These are phyloP conservation scores for Diddensiella transvaalensis DNA, from an alignment of 805 yeast species.

Conservation along the genomic window DNA sequence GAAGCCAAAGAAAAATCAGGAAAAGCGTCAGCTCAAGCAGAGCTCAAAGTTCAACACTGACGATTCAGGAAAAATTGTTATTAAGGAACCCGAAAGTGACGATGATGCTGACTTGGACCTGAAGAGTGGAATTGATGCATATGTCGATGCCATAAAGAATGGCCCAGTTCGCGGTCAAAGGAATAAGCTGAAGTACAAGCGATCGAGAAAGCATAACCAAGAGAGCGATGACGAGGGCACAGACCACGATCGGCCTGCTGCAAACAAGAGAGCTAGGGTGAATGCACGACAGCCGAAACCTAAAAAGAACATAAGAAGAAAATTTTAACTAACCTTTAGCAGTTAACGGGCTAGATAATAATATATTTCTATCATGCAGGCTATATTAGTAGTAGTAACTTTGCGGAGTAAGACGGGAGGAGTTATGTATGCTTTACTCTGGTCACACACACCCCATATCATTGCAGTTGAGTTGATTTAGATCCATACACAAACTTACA, in stretches of 20 bases:
- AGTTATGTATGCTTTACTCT: too few species aligned
- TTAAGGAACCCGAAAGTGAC: constrained; percentile 46
- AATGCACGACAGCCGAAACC: neutral
- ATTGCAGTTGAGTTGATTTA: too few species aligned
- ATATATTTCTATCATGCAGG: too few species aligned
- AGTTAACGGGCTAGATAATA: too few species aligned
- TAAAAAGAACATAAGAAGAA: constrained; percentile 4
- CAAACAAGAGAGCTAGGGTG: constrained; percentile 1
- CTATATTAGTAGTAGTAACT: too few species aligned
- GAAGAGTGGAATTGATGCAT: constrained; percentile 72
- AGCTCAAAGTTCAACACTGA: constrained; percentile 44
- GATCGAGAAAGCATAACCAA: constrained; percentile 50
- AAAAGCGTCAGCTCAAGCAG: constrained; percentile 29
- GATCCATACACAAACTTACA: too few species aligned
- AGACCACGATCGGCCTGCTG: constrained; percentile 34
- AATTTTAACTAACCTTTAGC: neutral
- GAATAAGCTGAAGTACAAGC: constrained; percentile 84
- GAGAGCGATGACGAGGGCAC: constrained; percentile 54
- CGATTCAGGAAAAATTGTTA: constrained; percentile 63
- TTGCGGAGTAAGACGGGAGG: too few species aligned
- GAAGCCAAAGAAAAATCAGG: constrained; percentile 60
- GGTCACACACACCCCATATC: too few species aligned
- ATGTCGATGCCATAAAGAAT: constrained; percentile 86
- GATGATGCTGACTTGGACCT: constrained; percentile 23
- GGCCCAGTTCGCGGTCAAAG: constrained; percentile 94